Base-by-base conservation (phyloP, 768 basidiomycete species). In the Lentinula detonsa region DNA sequence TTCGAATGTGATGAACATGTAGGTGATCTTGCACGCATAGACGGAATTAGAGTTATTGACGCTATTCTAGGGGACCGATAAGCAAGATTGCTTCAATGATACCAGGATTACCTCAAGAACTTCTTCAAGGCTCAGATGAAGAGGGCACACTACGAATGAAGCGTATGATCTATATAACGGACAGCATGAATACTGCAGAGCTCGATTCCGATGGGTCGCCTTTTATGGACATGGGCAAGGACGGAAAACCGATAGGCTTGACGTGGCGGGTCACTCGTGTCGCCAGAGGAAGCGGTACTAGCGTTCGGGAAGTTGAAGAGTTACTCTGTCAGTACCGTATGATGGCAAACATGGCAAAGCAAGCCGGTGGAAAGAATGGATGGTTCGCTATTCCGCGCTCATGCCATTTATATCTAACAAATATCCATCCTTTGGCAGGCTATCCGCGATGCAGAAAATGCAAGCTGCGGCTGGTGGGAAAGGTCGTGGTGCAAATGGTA, bases 21-120 rank as follows among this genome's bases (percentile, higher is more conserved):
- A 66, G 66, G 85, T 76, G n/a, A 54, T 45, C 37, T 15, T 31
- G 7, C 13, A 21, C 50, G 21, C 64, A 66, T 59, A 59, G 21
- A 61, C 58, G 37, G 53, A 54, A 59, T 34, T 52, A 21, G 15
- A 56, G 34, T 48, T 51, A 18, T 62, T 49, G 21, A 62, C 15
- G 40, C 23, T 46, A 59, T 65, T 65, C 8, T 69, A 97, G 95
- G 93, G 97, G 97, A n/a, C 95, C 97, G 7, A 86, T 99, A 59
- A 93, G 91, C 69, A 99, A 99, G 75, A 95, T 99, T 68, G 95
- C 97, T 33, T 93, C 91, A 15, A 98, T 98, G 94, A 99, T 99
- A 62, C 97, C 97, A 3, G 97, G 97, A 31, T 83, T 99, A 63
- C 91, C 93, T 11, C 91, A 94, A 66, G 93, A 93, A 46, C 76